These are phyloP conservation scores for Albophoma yamanashiensis DNA, from an alignment of 2,329 filamentous ascomycete species.

Conservation along the genomic window DNA sequence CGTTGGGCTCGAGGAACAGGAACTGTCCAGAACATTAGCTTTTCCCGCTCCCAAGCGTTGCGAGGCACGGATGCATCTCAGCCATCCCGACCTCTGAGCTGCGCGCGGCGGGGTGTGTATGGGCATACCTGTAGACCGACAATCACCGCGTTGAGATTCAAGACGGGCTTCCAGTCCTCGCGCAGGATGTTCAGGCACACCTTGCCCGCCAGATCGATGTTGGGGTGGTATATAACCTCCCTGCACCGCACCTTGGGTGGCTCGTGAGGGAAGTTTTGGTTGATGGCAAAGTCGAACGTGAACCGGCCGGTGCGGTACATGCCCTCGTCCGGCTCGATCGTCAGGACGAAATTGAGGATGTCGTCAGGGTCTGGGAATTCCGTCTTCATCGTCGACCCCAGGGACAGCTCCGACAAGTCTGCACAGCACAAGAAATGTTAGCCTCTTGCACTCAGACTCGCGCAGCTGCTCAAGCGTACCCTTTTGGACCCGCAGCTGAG, in stretches of 20 bases:
- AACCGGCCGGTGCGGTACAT: slow-evolving; percentile 84
- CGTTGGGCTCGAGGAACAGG: slow-evolving; percentile 94
- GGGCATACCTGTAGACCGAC: slow-evolving; percentile 70
- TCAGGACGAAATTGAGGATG: slow-evolving; percentile 74
- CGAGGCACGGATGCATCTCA: background rate
- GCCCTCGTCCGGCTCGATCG: slow-evolving; percentile 75
- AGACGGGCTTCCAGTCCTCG: slow-evolving; percentile 97
- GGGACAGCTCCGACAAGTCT: slow-evolving; percentile 75
- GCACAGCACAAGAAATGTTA: background rate
- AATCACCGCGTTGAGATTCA: slow-evolving; percentile 94
- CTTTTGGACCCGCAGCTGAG: slow-evolving; percentile 91
- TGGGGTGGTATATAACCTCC: slow-evolving; percentile 98
- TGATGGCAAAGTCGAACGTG: slow-evolving; percentile 84
- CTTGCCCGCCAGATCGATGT: slow-evolving; percentile 96
- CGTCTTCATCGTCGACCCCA: slow-evolving; percentile 71
- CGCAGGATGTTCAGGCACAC: slow-evolving; percentile 95
- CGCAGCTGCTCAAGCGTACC: slow-evolving; percentile 38
- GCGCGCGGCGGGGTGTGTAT: background rate
- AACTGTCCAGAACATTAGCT: slow-evolving; percentile 45
- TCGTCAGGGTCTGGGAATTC: slow-evolving; percentile 75
- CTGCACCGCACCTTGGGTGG: slow-evolving; percentile 94
- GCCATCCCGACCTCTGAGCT: background rate
- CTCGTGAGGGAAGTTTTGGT: slow-evolving; percentile 92
- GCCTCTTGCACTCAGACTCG: background rate
- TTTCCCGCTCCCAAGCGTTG: too few relatives aligned